Evolutionary conservation across 2,329 filamentous ascomycete species (phyloP).

Genomic region (Periglandula ipomoeae): DNA sequence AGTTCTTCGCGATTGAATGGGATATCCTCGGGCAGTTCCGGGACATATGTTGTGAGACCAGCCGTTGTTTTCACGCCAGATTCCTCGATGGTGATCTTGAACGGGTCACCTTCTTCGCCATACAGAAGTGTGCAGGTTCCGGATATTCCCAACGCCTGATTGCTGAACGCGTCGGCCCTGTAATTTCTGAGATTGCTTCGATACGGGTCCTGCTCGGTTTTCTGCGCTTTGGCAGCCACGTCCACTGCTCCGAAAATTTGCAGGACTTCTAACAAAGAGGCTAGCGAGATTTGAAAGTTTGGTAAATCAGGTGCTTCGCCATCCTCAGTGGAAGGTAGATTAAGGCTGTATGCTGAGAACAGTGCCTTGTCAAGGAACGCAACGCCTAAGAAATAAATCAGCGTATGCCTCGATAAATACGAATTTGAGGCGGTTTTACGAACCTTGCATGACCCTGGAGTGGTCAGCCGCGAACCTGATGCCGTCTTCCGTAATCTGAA

Average conservation of each 20-base stretch:
- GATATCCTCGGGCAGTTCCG: conserved; percentile 68
- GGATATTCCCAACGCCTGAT: conserved; percentile 71
- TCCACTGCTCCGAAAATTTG: conserved; percentile 91
- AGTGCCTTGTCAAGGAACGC: conserved; percentile 82
- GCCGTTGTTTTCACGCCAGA: conserved; percentile 81
- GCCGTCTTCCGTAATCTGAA: conserved; percentile 75
- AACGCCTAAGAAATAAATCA: conserved; percentile 20
- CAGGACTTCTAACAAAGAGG: conserved; percentile 82
- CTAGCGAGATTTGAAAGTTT: conserved; percentile 78
- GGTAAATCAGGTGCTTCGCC: conserved; percentile 40
- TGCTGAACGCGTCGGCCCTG: conserved; percentile 68
- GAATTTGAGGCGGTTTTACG: background rate
- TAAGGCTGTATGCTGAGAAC: conserved; percentile 77
- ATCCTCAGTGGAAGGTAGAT: conserved; percentile 31
- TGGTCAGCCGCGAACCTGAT: conserved; percentile 85
- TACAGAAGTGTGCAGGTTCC: conserved; percentile 84
- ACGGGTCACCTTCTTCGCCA: conserved; percentile 60
- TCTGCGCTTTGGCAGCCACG: conserved; percentile 47
- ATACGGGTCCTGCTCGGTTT: conserved; percentile 50
- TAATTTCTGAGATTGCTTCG: conserved; percentile 53
- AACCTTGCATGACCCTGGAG: conserved; percentile 84
- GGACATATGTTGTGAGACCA: conserved; percentile 79
- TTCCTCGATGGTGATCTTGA: conserved; percentile 82
- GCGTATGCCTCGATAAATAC: background rate
- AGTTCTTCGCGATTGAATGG: conserved; percentile 76